Evolutionary conservation across 139 green algal species (phyloP).

Genomic region (Diplosphaera chodatii): DNA sequence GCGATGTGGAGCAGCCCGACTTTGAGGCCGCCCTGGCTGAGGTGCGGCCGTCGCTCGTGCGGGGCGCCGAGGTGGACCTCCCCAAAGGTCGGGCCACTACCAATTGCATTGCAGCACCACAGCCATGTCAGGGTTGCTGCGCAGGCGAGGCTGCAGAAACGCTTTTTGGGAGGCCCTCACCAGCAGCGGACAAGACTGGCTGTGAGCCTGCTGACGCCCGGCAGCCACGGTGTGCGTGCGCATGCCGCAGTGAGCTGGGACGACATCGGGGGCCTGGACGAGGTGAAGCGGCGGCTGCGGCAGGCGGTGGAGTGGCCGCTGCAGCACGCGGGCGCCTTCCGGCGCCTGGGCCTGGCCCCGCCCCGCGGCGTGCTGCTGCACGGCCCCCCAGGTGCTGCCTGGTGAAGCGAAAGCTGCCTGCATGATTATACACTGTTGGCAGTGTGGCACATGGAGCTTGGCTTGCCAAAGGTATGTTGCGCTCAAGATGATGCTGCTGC

Average conservation of each 20-base stretch:
- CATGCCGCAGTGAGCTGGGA: slow-evolving; percentile 45
- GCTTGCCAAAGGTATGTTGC: no score
- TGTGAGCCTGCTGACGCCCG: no score
- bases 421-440: no score
- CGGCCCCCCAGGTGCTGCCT: slow-evolving; percentile 56
- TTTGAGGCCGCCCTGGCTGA: slow-evolving; percentile 44
- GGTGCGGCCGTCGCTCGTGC: slow-evolving; percentile 56
- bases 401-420: background rate
- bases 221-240: no score
- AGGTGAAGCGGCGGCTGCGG: slow-evolving; percentile 66
- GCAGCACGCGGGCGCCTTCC: slow-evolving; percentile 53
- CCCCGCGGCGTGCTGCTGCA: slow-evolving; percentile 80
- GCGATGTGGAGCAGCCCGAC: slow-evolving; percentile 18
- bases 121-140: no score
- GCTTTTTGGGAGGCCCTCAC: no score
- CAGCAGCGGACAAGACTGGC: no score
- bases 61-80: slow-evolving; percentile 47
- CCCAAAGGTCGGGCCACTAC: background rate
- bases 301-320: slow-evolving; percentile 83
- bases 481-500: no score
- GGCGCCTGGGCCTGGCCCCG: slow-evolving; percentile 57
- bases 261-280: slow-evolving; percentile 69
- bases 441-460: no score
- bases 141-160: no score
- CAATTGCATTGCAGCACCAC: no score